These are phyloP conservation scores for Candida nitratophila DNA, from an alignment of 805 yeast species.

Conservation along the genomic window DNA sequence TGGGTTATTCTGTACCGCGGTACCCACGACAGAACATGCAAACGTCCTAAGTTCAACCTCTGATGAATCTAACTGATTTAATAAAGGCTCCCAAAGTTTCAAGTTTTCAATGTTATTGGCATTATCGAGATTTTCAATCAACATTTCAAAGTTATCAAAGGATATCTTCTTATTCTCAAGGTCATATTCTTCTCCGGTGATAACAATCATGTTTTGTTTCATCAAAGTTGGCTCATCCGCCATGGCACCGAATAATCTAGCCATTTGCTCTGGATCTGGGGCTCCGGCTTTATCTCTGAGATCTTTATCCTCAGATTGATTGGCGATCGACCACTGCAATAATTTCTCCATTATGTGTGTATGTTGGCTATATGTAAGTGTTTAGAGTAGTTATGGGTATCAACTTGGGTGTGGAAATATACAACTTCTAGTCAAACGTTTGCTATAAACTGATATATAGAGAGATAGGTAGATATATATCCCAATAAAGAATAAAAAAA, in stretches of 20 bases:
- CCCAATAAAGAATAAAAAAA: too few species aligned
- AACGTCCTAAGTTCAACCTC: conserved; percentile 40
- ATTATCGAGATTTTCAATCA: conserved; percentile 88
- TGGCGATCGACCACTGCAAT: conserved; percentile 85
- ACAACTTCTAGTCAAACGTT: too few species aligned
- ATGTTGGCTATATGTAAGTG: background rate
- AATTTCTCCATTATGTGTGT: conserved; percentile 68
- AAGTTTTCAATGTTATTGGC: conserved; percentile 86
- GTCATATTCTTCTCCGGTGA: conserved; percentile 49
- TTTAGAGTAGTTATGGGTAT: too few species aligned
- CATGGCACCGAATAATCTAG: conserved; percentile 65
- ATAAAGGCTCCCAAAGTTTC: conserved; percentile 70
- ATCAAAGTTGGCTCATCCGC: conserved; percentile 87
- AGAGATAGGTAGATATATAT: too few species aligned
- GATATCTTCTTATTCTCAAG: conserved; percentile 66
- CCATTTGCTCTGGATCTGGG: conserved; percentile 74
- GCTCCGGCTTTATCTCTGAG: conserved; percentile 55
- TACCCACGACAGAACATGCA: conserved; percentile 74
- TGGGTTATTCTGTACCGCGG: conserved; percentile 89
- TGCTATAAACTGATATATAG: too few species aligned
- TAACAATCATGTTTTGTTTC: conserved; percentile 66
- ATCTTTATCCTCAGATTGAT: conserved; percentile 65
- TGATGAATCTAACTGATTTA: conserved; percentile 42
- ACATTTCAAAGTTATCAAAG: conserved; percentile 86
- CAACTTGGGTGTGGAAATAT: too few species aligned